phyloP scores from a whole-genome alignment of 148 eudicot genomes.

The Rhododendron henanense region DNA sequence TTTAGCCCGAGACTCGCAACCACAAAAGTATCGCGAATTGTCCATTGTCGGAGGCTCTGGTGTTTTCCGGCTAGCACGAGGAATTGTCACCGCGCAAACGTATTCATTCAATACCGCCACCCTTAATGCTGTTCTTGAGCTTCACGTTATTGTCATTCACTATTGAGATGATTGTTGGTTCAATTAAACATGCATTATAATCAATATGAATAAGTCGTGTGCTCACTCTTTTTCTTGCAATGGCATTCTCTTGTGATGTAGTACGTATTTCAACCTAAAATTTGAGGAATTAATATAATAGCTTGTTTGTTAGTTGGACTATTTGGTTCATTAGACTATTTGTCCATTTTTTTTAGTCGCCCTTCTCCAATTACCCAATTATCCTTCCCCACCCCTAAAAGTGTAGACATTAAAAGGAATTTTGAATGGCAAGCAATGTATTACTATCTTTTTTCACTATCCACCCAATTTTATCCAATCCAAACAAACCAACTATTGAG shows the following conservation, averaged over 20 bases:
- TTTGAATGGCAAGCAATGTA: too few relatives aligned
- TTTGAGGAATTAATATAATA: neutral
- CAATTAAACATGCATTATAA: neutral
- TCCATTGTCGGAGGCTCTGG: constrained; percentile 45
- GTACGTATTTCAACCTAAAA: neutral
- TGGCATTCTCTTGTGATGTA: neutral
- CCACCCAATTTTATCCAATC: too few relatives aligned
- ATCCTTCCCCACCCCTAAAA: too few relatives aligned
- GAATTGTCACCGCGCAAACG: constrained; percentile 31
- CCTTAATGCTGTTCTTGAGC: constrained; percentile 31
- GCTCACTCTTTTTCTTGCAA: neutral
- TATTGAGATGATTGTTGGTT: neutral
- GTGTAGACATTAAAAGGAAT: neutral
- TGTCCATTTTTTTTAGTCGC: too few relatives aligned
- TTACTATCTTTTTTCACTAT: too few relatives aligned
- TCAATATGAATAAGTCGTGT: neutral
- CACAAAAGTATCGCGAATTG: constrained; percentile 25
- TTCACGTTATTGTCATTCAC: constrained; percentile 33
- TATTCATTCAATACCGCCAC: constrained; percentile 16
- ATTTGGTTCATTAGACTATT: too few relatives aligned
- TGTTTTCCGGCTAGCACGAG: constrained; percentile 40
- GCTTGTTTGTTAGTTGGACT: neutral
- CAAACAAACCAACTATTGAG: too few relatives aligned
- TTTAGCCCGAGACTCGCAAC: constrained; percentile 22
- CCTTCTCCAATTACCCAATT: too few relatives aligned